Evolutionary conservation across 768 basidiomycete genomes (phyloP).

Genomic region (Lactarius quietus): DNA sequence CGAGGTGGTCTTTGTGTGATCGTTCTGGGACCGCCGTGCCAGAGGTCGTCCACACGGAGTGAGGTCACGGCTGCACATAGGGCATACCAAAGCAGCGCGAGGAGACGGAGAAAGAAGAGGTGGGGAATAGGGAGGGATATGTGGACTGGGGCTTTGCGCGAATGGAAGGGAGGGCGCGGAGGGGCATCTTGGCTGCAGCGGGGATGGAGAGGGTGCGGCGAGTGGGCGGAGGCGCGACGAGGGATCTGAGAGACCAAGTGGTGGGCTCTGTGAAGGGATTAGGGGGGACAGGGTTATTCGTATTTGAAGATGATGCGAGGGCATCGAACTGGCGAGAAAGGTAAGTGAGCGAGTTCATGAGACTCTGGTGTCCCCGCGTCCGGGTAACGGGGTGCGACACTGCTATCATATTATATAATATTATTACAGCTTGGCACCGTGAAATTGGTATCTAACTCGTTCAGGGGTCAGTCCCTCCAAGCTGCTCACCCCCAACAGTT

Average conservation of each 20-base stretch:
- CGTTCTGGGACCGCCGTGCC: conserved; percentile 20
- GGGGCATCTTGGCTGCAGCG: conserved; percentile 21
- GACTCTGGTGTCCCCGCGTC: not conserved
- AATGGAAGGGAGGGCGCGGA: conserved; percentile 16
- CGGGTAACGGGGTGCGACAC: conserved; percentile 3
- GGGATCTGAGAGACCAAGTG: conserved; percentile 25
- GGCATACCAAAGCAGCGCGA: conserved; percentile 66
- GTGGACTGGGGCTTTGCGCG: conserved; percentile 16
- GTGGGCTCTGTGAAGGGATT: not conserved
- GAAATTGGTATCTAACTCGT: conserved; percentile 33
- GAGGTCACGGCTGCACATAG: conserved; percentile 62
- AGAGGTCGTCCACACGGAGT: conserved; percentile 28
- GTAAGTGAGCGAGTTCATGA: conserved; percentile 80
- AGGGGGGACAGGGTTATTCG: conserved; percentile 34
- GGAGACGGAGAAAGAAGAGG: conserved; percentile 67
- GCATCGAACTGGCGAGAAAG: conserved; percentile 82
- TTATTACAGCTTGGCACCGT: not conserved
- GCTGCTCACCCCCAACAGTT: conserved; percentile 40
- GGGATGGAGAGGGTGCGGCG: conserved; percentile 25
- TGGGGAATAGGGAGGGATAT: conserved; percentile 35
- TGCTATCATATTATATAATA: not conserved
- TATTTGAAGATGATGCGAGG: conserved; percentile 58
- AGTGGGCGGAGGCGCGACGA: conserved; percentile 23
- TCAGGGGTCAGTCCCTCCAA: conserved; percentile 38
- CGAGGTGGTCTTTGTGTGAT: conserved; percentile 4